Evolutionary conservation across 2,329 filamentous ascomycete species (phyloP), one percentile per base, ranked within the genome.

Genomic region (Cladosporium sp.): DNA sequence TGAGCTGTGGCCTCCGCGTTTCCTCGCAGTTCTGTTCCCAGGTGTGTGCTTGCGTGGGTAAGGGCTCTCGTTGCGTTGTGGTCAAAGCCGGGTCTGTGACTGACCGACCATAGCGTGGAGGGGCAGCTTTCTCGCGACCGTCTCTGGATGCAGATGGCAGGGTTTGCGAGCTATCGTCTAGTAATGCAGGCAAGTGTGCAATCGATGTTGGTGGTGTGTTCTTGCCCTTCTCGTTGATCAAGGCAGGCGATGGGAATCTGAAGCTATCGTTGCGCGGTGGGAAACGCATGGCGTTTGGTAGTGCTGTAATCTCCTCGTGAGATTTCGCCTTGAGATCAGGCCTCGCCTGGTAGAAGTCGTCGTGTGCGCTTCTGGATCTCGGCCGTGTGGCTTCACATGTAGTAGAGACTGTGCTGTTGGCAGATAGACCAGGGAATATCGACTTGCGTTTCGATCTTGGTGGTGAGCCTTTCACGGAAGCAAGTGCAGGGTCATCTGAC

Each of bases 181-280:
- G 25, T 18, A 48, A 30, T 13, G 36, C 15, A 5, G 45, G 45
- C n/a, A 48, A 18, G 19, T 39, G 45, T 7, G 45, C 36, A 9
- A 48, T 33, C 7, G 45, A 48, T 1, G 36, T 22, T 2, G 36
- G 36, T 16, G 45, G 45, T 7, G 45, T 40, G n/a, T 25, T 16
- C 29, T 48, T 48, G 25, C 15, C 9, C 7, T 40, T 39, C 13
- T 39, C 33, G 36, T 40, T 48, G 25, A 48, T 25, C 12, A 48
- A 7, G 2, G 45, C 45, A 9, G 45, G 45, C n/a, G 45, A 40
- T 8, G 62, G 61, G 36, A 62, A 65, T 42, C 50, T 52, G 50
- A 61, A 65, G 9, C 50, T 59, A 20, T 62, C 57, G 11, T 54
- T 55, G 20, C 58, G 59, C 11, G 55, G 50, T 16, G 33, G 48